These are phyloP conservation scores for Mortierella sp. DNA, from an alignment of 371 early-diverging fungal genomes.

Conservation along the genomic window DNA sequence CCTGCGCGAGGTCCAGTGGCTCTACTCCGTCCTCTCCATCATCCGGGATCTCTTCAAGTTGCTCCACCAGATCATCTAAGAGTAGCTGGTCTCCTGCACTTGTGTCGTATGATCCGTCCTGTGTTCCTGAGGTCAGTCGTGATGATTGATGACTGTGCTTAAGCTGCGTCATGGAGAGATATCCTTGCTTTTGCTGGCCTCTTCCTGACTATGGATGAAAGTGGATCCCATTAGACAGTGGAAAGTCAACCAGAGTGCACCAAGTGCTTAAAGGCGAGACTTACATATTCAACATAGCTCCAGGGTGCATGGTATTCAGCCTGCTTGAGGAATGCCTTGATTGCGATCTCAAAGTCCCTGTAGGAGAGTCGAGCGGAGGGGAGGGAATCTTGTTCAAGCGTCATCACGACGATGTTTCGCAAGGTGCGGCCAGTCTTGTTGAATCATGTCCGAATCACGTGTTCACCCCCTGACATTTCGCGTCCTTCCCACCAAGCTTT, in stretches of 20 bases:
- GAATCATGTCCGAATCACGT: too few species aligned
- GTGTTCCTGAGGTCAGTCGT: neutral
- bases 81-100: slow-evolving; percentile 13
- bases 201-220: slow-evolving; percentile 6
- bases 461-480: too few species aligned
- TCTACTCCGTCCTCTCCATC: neutral
- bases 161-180: slow-evolving; percentile 25
- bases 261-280: too few species aligned
- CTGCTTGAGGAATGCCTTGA: slow-evolving; percentile 36
- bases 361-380: slow-evolving; percentile 18
- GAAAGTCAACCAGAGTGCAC: neutral
- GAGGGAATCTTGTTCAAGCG: neutral
- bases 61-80: slow-evolving; percentile 25
- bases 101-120: neutral
- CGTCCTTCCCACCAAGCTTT: too few species aligned
- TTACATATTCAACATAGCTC: slow-evolving; percentile 23
- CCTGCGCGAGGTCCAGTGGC: neutral
- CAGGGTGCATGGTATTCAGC: slow-evolving; percentile 28
- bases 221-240: neutral
- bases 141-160: slow-evolving; percentile 2
- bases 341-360: slow-evolving; percentile 42
- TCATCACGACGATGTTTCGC: neutral
- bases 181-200: slow-evolving; percentile 20
- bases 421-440: neutral
- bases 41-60: slow-evolving; percentile 18